phyloP scores from a whole-genome alignment of 106 monocot species.

The Apostasia ramifera region DNA sequence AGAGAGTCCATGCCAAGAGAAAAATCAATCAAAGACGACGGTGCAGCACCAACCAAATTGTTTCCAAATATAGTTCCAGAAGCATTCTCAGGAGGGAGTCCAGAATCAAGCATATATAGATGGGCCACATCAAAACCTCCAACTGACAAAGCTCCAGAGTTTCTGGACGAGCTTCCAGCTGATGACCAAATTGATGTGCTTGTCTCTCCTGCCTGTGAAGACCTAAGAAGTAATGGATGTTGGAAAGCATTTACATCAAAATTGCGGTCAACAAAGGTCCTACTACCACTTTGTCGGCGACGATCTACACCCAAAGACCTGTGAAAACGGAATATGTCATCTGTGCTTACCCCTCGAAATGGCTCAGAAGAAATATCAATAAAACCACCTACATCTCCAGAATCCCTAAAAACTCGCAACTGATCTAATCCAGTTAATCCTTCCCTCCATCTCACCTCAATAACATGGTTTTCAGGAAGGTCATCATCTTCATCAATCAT shows the following conservation, averaged over 20 bases:
- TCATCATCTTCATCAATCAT: constrained; percentile 64
- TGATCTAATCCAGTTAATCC: constrained; percentile 47
- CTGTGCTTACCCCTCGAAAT: constrained; percentile 40
- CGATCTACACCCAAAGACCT: constrained; percentile 51
- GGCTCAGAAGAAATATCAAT: constrained; percentile 67
- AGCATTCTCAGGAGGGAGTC: constrained; percentile 36
- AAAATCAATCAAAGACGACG: constrained; percentile 50
- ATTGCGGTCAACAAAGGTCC: constrained; percentile 30
- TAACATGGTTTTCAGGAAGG: constrained; percentile 51
- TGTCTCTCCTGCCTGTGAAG: constrained; percentile 31
- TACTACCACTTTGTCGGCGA: constrained; percentile 36
- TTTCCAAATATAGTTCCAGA: constrained; percentile 48
- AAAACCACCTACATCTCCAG: constrained; percentile 39
- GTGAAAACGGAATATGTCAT: constrained; percentile 44
- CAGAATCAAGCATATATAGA: constrained; percentile 53
- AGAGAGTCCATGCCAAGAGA: constrained; percentile 47
- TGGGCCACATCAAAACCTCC: constrained; percentile 33
- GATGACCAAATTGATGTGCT: constrained; percentile 25
- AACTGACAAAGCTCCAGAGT: constrained; percentile 35
- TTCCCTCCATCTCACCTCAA: constrained; percentile 74
- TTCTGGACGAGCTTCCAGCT: constrained; percentile 42
- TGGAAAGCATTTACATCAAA: constrained; percentile 43
- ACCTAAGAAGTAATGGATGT: constrained; percentile 61
- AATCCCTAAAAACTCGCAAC: constrained; percentile 44
- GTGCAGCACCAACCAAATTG: constrained; percentile 39